Conservation (phyloP, 495 filamentous ascomycete genomes). For the Parmelia sp. region DNA sequence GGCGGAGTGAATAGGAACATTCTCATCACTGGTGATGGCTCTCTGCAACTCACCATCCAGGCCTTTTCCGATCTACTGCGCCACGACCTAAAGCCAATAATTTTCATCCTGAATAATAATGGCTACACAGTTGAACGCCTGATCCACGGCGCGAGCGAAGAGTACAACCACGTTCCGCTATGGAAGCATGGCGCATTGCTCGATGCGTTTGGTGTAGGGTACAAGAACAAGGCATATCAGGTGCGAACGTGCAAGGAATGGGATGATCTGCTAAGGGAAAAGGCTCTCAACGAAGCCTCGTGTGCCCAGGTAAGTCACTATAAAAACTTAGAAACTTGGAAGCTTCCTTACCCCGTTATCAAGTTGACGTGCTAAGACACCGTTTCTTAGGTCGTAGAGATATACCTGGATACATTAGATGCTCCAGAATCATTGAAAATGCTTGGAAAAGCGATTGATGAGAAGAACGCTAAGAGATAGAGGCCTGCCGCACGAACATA, state of each 20-base stretch:
- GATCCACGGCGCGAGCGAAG: neutral
- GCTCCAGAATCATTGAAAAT: neutral
- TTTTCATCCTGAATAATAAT: neutral
- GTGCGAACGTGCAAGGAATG: constrained; percentile 4
- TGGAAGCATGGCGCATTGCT: neutral
- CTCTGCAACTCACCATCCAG: neutral
- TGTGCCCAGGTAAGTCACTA: neutral
- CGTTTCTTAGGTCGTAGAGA: neutral
- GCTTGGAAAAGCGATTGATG: neutral
- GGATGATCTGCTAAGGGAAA: neutral
- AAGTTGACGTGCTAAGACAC: neutral
- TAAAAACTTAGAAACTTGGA: neutral
- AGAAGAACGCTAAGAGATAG: neutral
- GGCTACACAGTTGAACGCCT: neutral
- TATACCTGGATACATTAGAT: neutral
- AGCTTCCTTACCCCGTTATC: neutral
- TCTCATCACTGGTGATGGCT: neutral
- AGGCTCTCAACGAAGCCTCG: neutral
- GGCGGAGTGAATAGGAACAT: constrained; percentile 1
- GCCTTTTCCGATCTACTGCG: neutral
- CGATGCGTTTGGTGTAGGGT: neutral
- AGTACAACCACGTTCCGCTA: neutral
- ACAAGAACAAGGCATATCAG: neutral
- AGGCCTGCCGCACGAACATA: neutral
- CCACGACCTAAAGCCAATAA: neutral